Evolutionary conservation across 805 yeast genomes (phyloP).

Genomic region (Wickerhamia fluorescens): DNA sequence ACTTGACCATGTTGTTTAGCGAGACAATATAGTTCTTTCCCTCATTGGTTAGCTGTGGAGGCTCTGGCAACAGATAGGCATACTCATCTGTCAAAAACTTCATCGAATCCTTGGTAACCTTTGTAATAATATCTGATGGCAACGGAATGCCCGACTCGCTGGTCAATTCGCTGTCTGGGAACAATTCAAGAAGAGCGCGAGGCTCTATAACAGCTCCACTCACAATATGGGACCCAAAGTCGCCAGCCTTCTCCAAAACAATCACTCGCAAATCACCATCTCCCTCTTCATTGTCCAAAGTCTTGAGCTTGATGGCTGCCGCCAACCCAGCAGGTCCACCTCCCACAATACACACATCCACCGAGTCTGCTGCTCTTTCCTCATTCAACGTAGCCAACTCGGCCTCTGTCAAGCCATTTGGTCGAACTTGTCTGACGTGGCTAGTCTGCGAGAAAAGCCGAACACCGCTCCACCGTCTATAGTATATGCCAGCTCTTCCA

Average conservation of each 20-base stretch:
- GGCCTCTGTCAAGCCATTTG: constrained; percentile 1
- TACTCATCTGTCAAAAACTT: constrained; percentile 54
- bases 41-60: constrained; percentile 80
- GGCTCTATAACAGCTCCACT: constrained; percentile 97
- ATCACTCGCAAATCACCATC: constrained; percentile 73
- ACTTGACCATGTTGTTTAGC: constrained; percentile 70
- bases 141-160: constrained; percentile 58
- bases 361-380: constrained; percentile 76
- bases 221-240: constrained; percentile 85
- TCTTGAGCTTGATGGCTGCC: constrained; percentile 85
- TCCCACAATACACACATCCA: constrained; percentile 93
- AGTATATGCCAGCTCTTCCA: too few relatives aligned
- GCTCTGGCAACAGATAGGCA: constrained; percentile 78
- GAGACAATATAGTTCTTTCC: constrained; percentile 83
- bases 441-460: too few relatives aligned
- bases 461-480: too few relatives aligned
- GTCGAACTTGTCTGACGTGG: too few relatives aligned
- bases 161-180: constrained; percentile 56
- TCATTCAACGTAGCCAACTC: constrained; percentile 19
- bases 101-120: constrained; percentile 71
- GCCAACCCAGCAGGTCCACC: constrained; percentile 98
- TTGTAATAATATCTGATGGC: constrained; percentile 70
- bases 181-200: constrained; percentile 74
- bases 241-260: constrained; percentile 87
- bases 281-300: constrained; percentile 63